Percentiles rank a stretch among this genome's conserved stretches.
phyloP scores from a whole-genome alignment of 164 flowering plant species.

The Sedum album region DNA sequence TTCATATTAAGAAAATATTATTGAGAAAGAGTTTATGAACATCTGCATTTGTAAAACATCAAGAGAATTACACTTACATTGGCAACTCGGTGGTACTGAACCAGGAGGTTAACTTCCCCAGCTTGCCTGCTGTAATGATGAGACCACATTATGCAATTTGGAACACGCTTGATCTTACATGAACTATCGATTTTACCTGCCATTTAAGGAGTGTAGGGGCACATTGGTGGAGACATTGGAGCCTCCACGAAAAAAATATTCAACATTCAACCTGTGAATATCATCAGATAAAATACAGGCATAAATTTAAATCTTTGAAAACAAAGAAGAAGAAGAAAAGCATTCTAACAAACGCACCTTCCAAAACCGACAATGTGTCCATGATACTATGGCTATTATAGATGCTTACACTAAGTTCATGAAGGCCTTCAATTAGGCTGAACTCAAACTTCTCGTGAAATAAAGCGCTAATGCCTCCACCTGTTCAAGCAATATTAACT shows the following conservation, averaged over 20 bases:
- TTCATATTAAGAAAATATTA: too few relatives aligned
- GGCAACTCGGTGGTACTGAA: slow-evolving; percentile 16
- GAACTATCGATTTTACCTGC: too few relatives aligned
- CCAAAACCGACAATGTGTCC: slow-evolving; percentile 79
- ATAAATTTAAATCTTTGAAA: neutral
- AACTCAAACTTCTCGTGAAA: slow-evolving; percentile 81
- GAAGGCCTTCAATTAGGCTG: slow-evolving; percentile 60
- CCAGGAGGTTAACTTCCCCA: too few relatives aligned
- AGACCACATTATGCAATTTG: too few relatives aligned
- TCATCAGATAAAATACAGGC: too few relatives aligned
- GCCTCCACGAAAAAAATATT: neutral
- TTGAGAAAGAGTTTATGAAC: too few relatives aligned
- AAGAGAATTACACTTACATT: too few relatives aligned
- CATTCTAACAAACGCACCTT: slow-evolving; percentile 34
- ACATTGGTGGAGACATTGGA: neutral
- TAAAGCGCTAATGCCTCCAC: slow-evolving; percentile 71
- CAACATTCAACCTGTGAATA: too few relatives aligned
- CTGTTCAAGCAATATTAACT: slow-evolving; percentile 21
- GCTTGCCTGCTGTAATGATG: too few relatives aligned
- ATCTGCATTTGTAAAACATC: too few relatives aligned
- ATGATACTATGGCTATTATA: slow-evolving; percentile 77
- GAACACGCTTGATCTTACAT: too few relatives aligned
- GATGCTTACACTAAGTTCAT: slow-evolving; percentile 49
- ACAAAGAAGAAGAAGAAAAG: too few relatives aligned
- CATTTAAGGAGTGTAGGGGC: neutral